Conservation (phyloP, 306 rosid genomes). For the Elaeagnus macrophylla region DNA sequence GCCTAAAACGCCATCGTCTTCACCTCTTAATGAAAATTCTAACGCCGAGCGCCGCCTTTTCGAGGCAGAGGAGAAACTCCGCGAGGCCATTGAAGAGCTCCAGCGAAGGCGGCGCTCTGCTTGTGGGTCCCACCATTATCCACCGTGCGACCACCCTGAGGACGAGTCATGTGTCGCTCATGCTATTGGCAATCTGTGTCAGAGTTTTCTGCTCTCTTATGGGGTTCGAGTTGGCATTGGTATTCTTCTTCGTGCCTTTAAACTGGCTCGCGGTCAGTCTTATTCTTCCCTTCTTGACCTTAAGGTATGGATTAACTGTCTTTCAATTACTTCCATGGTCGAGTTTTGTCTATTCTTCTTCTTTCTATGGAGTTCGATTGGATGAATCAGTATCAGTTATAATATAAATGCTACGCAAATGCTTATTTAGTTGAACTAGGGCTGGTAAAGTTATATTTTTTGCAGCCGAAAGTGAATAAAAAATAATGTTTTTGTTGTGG, state of each 20-base stretch:
- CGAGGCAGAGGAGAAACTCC: conserved; percentile 88
- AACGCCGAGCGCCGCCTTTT: conserved; percentile 62
- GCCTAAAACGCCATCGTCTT: conserved; percentile 20
- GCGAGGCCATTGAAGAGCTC: conserved; percentile 84
- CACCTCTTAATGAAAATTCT: conserved; percentile 24
- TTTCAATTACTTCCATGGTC: too few relatives aligned
- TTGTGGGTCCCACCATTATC: conserved; percentile 20
- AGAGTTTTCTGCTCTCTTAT: conserved; percentile 79
- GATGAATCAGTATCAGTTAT: too few relatives aligned
- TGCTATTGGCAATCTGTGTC: conserved; percentile 89
- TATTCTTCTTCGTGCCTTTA: conserved; percentile 94
- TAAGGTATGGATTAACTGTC: conserved; percentile 35
- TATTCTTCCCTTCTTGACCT: conserved; percentile 93
- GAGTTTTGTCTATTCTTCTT: too few relatives aligned
- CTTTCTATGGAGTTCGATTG: too few relatives aligned
- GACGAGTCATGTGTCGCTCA: conserved; percentile 79
- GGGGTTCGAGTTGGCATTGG: conserved; percentile 92
- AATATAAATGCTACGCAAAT: too few relatives aligned
- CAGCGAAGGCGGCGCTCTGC: conserved; percentile 90
- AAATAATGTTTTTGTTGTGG: too few relatives aligned
- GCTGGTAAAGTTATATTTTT: too few relatives aligned
- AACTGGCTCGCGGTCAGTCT: conserved; percentile 80
- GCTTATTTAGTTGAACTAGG: too few relatives aligned
- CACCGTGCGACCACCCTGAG: conserved; percentile 64
- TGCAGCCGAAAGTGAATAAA: too few relatives aligned